Evolutionary conservation across 202 grass and related monocot species (phyloP), one percentile per base, ranked within the genome.

Genomic region (Elaeis oleifera): DNA sequence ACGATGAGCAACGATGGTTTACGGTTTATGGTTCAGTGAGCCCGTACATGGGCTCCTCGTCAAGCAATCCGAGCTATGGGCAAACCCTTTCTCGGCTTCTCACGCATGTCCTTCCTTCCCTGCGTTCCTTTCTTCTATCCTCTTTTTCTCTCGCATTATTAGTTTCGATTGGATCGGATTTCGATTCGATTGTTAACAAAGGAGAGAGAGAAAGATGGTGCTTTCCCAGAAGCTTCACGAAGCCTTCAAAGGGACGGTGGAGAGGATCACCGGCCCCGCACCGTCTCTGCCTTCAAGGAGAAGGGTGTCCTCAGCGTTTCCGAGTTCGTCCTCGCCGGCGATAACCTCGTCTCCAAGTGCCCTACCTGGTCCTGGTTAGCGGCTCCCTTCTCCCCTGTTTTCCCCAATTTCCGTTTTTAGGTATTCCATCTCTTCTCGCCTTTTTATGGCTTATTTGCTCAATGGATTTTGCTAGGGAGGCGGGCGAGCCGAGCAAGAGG

Each of bases 261-360:
- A 89, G 79, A 76, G 71, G 67, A 76, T 97, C 69, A 97, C 84
- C 49, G 79, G 65, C 1, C 76, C 18, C 94, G 84, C 80, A 97
- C 88, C 61, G 80, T 69, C 58, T 92, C 94, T 20, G 88, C 94
- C 61, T 92, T 97, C 82, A 81, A 86, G 74, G 84, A 92, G 82
- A 97, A 92, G 74, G 94, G 94, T 61, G 84, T 92, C 77, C 84
- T 97, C 63, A 86, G 82, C 74, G 84, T 89, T 61, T 51, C 82
- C 53, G 94, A 97, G 85, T 97, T 97, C 77, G 74, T 89, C 68
- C 74, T 84, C 65, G 92, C 92, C 71, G 92, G 92, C 59, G 92
- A 97, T 60, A 97, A 97, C 68, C 92, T 97, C 79, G 94, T 97
- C 0, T 82, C 94, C 79, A 97, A 97, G 79, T 97, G 82, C 82